Evolutionary conservation across 2,329 filamentous ascomycete genomes (phyloP).

Genomic region (Fusarium compactum): DNA sequence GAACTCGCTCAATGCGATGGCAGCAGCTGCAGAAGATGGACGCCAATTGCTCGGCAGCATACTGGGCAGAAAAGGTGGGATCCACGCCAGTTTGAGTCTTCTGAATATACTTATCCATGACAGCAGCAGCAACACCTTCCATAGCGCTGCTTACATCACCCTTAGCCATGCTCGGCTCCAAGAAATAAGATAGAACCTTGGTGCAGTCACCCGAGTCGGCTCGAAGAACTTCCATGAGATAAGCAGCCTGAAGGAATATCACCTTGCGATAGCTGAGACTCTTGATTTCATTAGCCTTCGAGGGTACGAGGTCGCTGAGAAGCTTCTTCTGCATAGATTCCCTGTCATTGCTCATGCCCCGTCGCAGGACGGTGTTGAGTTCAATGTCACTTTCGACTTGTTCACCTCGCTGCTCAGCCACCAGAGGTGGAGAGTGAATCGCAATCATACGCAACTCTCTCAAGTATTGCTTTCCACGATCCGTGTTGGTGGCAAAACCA

Average conservation of each 20-base stretch:
- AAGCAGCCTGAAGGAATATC: slow-evolving; percentile 91
- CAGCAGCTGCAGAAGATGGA: slow-evolving; percentile 89
- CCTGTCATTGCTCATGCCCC: slow-evolving; percentile 84
- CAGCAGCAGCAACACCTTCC: slow-evolving; percentile 73
- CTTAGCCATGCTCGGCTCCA: slow-evolving; percentile 85
- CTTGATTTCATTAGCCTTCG: slow-evolving; percentile 82
- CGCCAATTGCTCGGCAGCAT: slow-evolving; percentile 88
- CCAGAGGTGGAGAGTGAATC: slow-evolving; percentile 85
- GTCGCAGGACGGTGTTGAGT: slow-evolving; percentile 89
- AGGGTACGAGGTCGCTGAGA: slow-evolving; percentile 78
- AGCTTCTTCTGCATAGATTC: slow-evolving; percentile 84
- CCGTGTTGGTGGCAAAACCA: slow-evolving; percentile 82
- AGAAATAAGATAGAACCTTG: slow-evolving; percentile 88
- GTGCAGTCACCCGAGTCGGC: slow-evolving; percentile 91
- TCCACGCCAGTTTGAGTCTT: slow-evolving; percentile 79
- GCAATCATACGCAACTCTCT: slow-evolving; percentile 87
- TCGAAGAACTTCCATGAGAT: slow-evolving; percentile 88
- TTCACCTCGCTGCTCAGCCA: slow-evolving; percentile 89
- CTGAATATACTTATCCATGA: slow-evolving; percentile 82
- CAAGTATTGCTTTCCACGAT: slow-evolving; percentile 77
- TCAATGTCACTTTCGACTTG: slow-evolving; percentile 97
- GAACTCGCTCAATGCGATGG: slow-evolving; percentile 91
- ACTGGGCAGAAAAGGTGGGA: slow-evolving; percentile 87
- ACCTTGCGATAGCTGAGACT: slow-evolving; percentile 88
- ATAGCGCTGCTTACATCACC: slow-evolving; percentile 73